A percentile compares a stretch with the other conserved stretches of the same genome.
phyloP scores from a whole-genome alignment of 2,329 filamentous ascomycete genomes.

The Colletotrichum ledebouriae region DNA sequence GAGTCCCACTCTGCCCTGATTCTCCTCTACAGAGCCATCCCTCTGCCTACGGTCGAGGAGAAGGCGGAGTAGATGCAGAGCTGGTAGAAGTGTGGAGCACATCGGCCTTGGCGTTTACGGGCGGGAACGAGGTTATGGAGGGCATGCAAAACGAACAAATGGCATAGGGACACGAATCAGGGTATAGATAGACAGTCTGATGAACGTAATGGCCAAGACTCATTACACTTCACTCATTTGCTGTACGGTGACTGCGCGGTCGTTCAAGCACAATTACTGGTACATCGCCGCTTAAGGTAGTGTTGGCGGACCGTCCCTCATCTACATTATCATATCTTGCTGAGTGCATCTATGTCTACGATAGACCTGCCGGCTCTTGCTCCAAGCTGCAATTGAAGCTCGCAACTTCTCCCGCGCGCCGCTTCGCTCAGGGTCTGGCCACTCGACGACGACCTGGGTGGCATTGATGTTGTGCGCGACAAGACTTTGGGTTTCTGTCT shows the following conservation, averaged over 20 bases:
- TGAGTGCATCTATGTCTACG: no score
- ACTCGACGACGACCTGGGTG: no score
- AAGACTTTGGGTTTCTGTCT: no score
- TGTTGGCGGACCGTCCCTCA: background rate
- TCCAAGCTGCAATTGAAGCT: no score
- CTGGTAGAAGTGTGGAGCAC: conserved; percentile 17
- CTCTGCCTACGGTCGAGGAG: conserved; percentile 72
- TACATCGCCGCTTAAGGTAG: background rate
- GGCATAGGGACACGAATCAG: conserved; percentile 27
- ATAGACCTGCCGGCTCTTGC: no score
- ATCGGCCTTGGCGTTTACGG: conserved; percentile 41
- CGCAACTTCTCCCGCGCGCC: no score
- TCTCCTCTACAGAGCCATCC: conserved; percentile 81
- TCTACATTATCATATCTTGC: no score
- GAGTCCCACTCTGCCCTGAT: conserved; percentile 88
- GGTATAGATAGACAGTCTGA: conserved; percentile 36
- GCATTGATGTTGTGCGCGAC: no score
- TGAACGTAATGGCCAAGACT: conserved; percentile 24
- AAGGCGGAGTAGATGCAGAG: conserved; percentile 46
- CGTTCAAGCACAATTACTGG: conserved; percentile 13
- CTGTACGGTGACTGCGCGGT: background rate
- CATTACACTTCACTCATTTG: conserved; percentile 11
- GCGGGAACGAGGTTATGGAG: conserved; percentile 36
- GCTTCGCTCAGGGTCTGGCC: no score
- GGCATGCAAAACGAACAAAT: conserved; percentile 36